Conservation (phyloP, 164 flowering plant species). For the Vitis rotundifolia region DNA sequence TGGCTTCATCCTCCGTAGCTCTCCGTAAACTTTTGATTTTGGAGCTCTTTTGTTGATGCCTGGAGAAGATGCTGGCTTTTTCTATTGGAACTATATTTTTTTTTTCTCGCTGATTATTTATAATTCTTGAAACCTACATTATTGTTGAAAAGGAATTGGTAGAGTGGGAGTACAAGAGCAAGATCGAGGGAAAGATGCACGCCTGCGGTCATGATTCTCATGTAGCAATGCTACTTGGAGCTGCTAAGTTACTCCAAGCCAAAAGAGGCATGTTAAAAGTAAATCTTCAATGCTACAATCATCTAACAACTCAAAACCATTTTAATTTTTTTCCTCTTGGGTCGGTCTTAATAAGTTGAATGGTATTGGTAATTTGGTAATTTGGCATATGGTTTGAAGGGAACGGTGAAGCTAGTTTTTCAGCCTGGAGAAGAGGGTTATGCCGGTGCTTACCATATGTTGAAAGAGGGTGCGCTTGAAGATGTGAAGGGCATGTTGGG, state of each 20-base stretch:
- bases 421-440: slow-evolving; percentile 50
- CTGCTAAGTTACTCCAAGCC: slow-evolving; percentile 69
- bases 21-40: too few relatives aligned
- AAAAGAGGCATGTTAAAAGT: slow-evolving; percentile 43
- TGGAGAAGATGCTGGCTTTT: too few relatives aligned
- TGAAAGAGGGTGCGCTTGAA: slow-evolving; percentile 34
- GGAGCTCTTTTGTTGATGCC: too few relatives aligned
- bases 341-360: too few relatives aligned
- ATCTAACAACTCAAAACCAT: too few relatives aligned
- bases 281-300: neutral
- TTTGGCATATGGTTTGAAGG: slow-evolving; percentile 14
- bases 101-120: too few relatives aligned
- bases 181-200: slow-evolving; percentile 75
- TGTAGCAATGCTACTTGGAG: slow-evolving; percentile 77
- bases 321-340: too few relatives aligned
- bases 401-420: slow-evolving; percentile 44
- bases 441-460: slow-evolving; percentile 44
- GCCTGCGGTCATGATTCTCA: slow-evolving; percentile 89
- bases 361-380: neutral
- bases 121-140: too few relatives aligned
- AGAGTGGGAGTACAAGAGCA: slow-evolving; percentile 81
- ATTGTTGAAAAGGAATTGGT: slow-evolving; percentile 39
- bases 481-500: slow-evolving; percentile 29
- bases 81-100: too few relatives aligned
- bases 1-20: too few relatives aligned